Base-by-base conservation (phyloP, 1,139 yeast species). In the Spathaspora sp. region DNA sequence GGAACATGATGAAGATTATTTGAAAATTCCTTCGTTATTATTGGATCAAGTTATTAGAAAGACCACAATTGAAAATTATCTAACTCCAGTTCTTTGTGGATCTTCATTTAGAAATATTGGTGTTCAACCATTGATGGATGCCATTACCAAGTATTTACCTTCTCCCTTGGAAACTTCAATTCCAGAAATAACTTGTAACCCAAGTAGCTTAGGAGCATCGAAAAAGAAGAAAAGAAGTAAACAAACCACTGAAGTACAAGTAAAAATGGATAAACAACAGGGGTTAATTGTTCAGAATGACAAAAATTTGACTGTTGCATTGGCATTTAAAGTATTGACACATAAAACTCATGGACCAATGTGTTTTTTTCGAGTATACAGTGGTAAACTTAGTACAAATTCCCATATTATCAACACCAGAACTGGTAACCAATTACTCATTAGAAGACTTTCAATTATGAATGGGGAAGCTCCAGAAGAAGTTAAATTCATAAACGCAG, bases 91-190 rank as follows among this genome's bases (percentile, higher is more conserved):
- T 0, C 68, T 90, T 36, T 89, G 97, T 64, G 99, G 99, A 2
- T 88, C 98, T 1, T 87, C 97, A 44, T 93, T 93, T 67, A 80
- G 77, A 52, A 93, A 93, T 60, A 86, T 93, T 44, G 99, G 99
- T 11, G 96, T 93, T 2, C 99, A 93, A 60, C 97, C 98, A 0
- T 69, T 95, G 46, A 69, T 93, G 67, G 99, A 93, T 62, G 91
- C 95, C 0, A 75, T 91, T 13, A 75, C 82, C 1, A 77, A 79
- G 45, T 93, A 78, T 57, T 70, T 95, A 31, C 99, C 99, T 0
- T 81, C 93, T 1, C 98, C 99, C 1, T 53, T 77, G 2, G 91
- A 90, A 52, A 72, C 78, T 0, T 63, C 64, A 0, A 55, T 78
- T 2, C 96, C 96, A 0, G 81, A 79, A 41, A 74, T 85, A 3